phyloP scores from a whole-genome alignment of 2,329 filamentous ascomycete genomes.

The Emmonsiellopsis sp. region DNA sequence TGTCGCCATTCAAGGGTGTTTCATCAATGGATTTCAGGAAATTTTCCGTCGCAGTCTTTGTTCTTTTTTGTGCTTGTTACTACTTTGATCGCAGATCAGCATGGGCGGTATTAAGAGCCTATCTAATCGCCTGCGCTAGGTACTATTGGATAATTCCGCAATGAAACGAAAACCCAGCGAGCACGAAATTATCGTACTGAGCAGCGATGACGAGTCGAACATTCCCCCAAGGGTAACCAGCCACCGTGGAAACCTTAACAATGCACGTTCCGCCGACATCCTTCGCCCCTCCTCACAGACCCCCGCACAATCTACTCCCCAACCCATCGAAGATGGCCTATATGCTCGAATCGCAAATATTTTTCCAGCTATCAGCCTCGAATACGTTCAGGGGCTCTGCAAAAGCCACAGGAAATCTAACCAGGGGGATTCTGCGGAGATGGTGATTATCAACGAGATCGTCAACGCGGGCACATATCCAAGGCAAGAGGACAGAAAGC shows the following conservation, averaged over 20 bases:
- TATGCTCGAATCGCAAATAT: slow-evolving; percentile 26
- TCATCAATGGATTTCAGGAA: too few species aligned
- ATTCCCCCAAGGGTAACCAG: too few species aligned
- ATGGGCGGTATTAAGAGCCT: too few species aligned
- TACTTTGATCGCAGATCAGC: too few species aligned
- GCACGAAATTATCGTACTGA: background rate
- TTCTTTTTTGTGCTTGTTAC: too few species aligned
- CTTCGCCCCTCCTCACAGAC: background rate
- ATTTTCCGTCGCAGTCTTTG: too few species aligned
- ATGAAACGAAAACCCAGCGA: slow-evolving; percentile 2
- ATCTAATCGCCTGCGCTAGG: too few species aligned
- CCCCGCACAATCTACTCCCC: background rate
- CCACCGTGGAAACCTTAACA: background rate
- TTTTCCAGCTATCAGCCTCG: slow-evolving; percentile 39
- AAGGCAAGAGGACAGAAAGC: slow-evolving; percentile 28
- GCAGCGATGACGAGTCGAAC: background rate
- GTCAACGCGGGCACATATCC: slow-evolving; percentile 34
- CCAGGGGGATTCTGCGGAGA: slow-evolving; percentile 8
- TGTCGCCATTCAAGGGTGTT: too few species aligned
- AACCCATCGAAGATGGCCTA: background rate
- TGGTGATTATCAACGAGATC: slow-evolving; percentile 34
- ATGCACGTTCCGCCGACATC: background rate
- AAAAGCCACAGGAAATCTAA: slow-evolving; percentile 9
- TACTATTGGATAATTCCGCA: too few species aligned
- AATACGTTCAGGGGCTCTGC: slow-evolving; percentile 33